Evolutionary conservation across 2,329 filamentous ascomycete species (phyloP), one percentile per base, ranked within the genome.

Genomic region (Pseudogymnoascus sp.): DNA sequence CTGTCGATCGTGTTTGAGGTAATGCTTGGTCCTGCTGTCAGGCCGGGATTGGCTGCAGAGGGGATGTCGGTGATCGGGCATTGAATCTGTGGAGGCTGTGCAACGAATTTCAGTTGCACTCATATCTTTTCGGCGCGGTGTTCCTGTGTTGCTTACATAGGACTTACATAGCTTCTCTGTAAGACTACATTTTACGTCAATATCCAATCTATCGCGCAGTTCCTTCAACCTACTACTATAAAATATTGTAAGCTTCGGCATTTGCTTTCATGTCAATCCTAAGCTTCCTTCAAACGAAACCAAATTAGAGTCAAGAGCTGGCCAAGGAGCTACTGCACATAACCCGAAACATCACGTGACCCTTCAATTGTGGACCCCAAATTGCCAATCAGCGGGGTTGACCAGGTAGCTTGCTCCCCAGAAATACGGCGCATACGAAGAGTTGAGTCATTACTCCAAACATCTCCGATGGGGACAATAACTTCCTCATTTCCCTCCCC

Each of bases 1-100:
- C 44, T n/a, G 44, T n/a, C 6, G 44, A 50, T 50, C 44, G 6
- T 50, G 44, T 50, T 50, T 50, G 44, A 12, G 14, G 44, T 28
- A 50, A 50, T 50, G 44, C 44, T 50, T 50, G 44, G 42, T 50
- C 14, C 44, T 50, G 44, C 44, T 50, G 44, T 50, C 44, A 50
- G 44, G 14, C 23, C 23, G 21, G 44, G 44, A 50, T 50, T 50
- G 44, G 44, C 44, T 28, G 6, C 7, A 50, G 3, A 8, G 14
- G 12, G 28, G 6, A 28, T 50, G 44, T 50, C 23, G 44, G 44
- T 3, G 21, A 14, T 28, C 44, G 44, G 44, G 10, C 44, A 50
- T 28, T 50, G 44, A 16, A 2, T 28, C 14, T 28, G 44, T 50
- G 44, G 44, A 50, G 44, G 44, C 44, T 50, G 44, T 28, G 44